Percentiles rank a stretch among this genome's conserved stretches.
Conservation (phyloP, 2,329 filamentous ascomycete genomes). For the Mollisia scopiformis region DNA sequence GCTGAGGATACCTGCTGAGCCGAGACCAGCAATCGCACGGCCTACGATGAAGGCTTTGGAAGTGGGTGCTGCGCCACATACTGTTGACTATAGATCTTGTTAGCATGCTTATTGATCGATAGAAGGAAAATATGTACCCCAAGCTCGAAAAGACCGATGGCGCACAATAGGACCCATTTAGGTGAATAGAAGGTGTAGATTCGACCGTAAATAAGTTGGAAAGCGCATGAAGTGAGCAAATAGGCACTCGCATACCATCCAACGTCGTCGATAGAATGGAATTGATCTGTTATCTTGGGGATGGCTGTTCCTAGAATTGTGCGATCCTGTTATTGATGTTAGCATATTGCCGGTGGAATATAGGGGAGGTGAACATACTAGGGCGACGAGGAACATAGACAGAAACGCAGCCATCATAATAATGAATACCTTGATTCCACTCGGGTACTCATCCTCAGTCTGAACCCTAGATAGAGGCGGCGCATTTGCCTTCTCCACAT, state of each 20-base stretch:
- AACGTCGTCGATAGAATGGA: slow-evolving; percentile 45
- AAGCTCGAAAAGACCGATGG: slow-evolving; percentile 39
- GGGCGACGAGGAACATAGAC: slow-evolving; percentile 46
- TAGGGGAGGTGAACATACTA: slow-evolving; percentile 18
- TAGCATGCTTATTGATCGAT: background rate
- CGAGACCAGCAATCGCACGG: slow-evolving; percentile 35
- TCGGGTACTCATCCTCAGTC: background rate
- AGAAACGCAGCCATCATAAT: slow-evolving; percentile 38
- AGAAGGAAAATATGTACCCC: slow-evolving; percentile 26
- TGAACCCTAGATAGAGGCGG: background rate
- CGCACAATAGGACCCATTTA: slow-evolving; percentile 34
- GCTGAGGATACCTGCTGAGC: slow-evolving; percentile 35
- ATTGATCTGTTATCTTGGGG: slow-evolving; percentile 41
- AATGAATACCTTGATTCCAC: background rate
- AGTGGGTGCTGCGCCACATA: slow-evolving; percentile 39
- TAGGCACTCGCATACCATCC: slow-evolving; percentile 49
- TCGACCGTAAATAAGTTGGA: slow-evolving; percentile 34
- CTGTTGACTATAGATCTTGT: slow-evolving; percentile 29
- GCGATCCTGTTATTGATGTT: slow-evolving; percentile 32
- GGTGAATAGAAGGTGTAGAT: slow-evolving; percentile 37
- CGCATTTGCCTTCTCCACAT: slow-evolving; percentile 14
- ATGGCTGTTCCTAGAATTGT: slow-evolving; percentile 43
- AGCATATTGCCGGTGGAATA: background rate
- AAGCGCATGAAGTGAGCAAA: slow-evolving; percentile 38
- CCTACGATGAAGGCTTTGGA: slow-evolving; percentile 39